These are phyloP conservation scores for Dittrichia graveolens DNA, from an alignment of 129 eudicot genomes.

Conservation along the genomic window DNA sequence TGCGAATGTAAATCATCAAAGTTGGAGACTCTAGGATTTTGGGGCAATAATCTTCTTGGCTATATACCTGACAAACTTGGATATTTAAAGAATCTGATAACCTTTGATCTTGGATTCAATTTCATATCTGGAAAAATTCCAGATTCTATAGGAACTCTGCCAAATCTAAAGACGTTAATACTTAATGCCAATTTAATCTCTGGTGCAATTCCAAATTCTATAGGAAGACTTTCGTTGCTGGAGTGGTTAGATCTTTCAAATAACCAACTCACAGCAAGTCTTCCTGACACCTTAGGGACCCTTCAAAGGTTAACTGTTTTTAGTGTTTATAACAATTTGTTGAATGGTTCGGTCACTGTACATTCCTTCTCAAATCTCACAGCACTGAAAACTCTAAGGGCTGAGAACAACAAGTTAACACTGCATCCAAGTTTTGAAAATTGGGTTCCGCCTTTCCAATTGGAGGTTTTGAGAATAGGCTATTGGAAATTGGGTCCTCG, in stretches of 20 bases:
- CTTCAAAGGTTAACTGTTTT: constrained; percentile 14
- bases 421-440: constrained; percentile 4
- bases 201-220: constrained; percentile 14
- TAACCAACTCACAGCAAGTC: constrained; percentile 17
- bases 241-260: constrained; percentile 15
- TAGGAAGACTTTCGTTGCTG: constrained; percentile 14
- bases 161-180: constrained; percentile 5
- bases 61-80: constrained; percentile 26
- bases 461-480: constrained; percentile 8
- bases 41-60: constrained; percentile 27
- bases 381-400: constrained; percentile 6
- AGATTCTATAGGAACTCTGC: constrained; percentile 22
- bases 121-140: constrained; percentile 33
- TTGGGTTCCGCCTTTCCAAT: constrained; percentile 40
- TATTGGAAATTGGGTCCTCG: constrained; percentile 33
- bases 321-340: constrained; percentile 18
- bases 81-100: constrained; percentile 12
- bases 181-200: constrained; percentile 5
- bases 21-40: constrained; percentile 24
- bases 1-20: constrained; percentile 26
- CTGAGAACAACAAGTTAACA: constrained; percentile 18
- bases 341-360: constrained; percentile 34
- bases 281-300: constrained; percentile 21
- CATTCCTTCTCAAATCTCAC: constrained; percentile 30
- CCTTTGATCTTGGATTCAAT: constrained; percentile 26